Evolutionary conservation across 345 rosid genomes (phyloP).

Genomic region (Dipteronia dyeriana): DNA sequence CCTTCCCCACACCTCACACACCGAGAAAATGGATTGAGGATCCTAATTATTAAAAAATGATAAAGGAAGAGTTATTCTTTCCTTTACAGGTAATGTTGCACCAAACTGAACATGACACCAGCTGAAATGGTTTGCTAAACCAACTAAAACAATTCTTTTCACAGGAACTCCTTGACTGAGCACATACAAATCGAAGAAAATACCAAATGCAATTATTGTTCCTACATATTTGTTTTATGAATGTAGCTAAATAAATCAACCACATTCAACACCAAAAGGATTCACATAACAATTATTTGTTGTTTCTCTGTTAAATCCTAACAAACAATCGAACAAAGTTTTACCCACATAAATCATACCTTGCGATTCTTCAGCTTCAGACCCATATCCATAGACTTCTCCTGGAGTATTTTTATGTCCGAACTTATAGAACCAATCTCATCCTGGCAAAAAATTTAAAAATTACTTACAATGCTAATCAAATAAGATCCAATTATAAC

Average conservation of each 20-base stretch:
- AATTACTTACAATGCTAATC: background rate
- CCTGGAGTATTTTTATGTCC: conserved; percentile 95
- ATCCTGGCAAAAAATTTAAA: conserved; percentile 45
- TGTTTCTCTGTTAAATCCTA: background rate
- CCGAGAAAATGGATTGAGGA: background rate
- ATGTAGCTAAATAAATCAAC: conserved; percentile 1
- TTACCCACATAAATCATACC: conserved; percentile 42
- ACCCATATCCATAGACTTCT: conserved; percentile 99
- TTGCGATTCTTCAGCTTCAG: conserved; percentile 95
- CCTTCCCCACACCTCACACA: background rate
- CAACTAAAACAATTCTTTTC: background rate
- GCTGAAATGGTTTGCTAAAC: background rate
- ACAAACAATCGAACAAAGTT: background rate
- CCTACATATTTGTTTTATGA: background rate
- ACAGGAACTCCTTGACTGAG: background rate
- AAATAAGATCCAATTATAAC: conserved; percentile 13
- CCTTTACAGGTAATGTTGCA: background rate
- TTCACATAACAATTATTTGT: background rate
- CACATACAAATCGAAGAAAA: background rate
- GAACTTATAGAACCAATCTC: conserved; percentile 99
- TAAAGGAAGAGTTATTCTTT: background rate
- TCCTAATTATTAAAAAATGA: background rate
- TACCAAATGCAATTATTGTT: background rate
- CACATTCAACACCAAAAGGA: conserved; percentile 1
- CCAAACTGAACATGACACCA: background rate